Percentiles rank a stretch among this genome's conserved stretches.
Evolutionary conservation across 148 eudicot species (phyloP).

Genomic region (Rhododendron griersonianum): DNA sequence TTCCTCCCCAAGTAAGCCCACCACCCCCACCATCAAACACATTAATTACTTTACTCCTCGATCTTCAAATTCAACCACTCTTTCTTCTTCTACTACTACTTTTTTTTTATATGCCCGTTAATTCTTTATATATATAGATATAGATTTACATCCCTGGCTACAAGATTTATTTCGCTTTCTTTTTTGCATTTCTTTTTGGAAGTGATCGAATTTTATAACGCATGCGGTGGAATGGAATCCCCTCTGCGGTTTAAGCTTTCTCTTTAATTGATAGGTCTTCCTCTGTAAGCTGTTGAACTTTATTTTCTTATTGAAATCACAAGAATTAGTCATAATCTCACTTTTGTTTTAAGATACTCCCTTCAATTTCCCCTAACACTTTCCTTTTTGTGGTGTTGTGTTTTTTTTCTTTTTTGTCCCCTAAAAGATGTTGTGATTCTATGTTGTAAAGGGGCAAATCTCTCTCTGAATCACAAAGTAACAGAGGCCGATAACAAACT

Average conservation of each 20-base stretch:
- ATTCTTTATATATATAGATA: neutral
- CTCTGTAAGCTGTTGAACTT: neutral
- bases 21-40: neutral
- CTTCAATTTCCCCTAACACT: neutral
- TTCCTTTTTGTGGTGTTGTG: neutral
- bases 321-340: neutral
- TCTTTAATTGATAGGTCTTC: neutral
- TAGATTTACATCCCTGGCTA: neutral
- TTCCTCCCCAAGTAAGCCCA: conserved; percentile 8
- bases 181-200: neutral
- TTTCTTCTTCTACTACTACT: neutral
- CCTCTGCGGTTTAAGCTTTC: neutral
- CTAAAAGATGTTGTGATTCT: conserved; percentile 13
- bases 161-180: neutral
- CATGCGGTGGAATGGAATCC: neutral
- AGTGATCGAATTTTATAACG: neutral
- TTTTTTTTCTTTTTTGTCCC: neutral
- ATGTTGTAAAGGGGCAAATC: conserved; percentile 16
- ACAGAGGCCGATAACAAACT: conserved; percentile 54
- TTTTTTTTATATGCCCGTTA: neutral
- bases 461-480: conserved; percentile 44
- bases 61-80: neutral
- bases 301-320: neutral
- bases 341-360: neutral
- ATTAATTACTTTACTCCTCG: neutral